Evolutionary conservation across 2,329 filamentous ascomycete genomes (phyloP), one percentile per base, ranked within the genome.

Genomic region (Pseudocercospora eumusae): DNA sequence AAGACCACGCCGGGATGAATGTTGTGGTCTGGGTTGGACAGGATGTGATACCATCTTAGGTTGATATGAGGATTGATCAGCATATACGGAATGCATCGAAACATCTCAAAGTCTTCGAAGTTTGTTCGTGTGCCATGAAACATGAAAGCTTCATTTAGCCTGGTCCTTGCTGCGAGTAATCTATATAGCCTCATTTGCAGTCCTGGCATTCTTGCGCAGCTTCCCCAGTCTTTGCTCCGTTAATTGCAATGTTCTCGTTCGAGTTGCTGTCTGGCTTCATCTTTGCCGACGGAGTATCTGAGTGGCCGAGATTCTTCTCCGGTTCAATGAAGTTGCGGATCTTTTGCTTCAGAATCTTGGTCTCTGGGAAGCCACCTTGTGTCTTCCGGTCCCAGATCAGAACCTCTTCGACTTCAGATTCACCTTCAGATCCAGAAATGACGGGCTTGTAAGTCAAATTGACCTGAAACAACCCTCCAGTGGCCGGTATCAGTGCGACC

Each of bases 291-390:
- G 73, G 73, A 42, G 70, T 76, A 65, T 83, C 81, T 42, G 80
- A 82, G 65, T 98, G 93, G 0, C 93, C 93, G 57, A 97, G 79
- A 72, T 93, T 84, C 64, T 89, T 83, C 0, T 80, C 81, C 0
- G 93, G 93, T 71, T 95, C 88, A 69, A 97, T 87, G 56, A 91
- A 82, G 78, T 97, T 91, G 61, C 93, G 82, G 4, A 97, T 86
- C 15, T 88, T 83, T 63, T 92, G 87, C 79, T 98, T 97, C 47
- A 97, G 83, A 68, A 93, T 88, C 77, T 97, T 96, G 1, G 91
- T 92, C 79, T 97, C 92, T 78, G 93, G 95, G 77, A 99, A 99
- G 0, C 95, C 93, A 28, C 91, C 91, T 73, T 97, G 88, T 3
- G 78, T 74, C 75, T 92, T 96, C 64, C 95, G 85, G 80, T 98